Percentiles rank a stretch among this genome's conserved stretches.
Conservation (phyloP, 208 protist genomes). For the Leishmania braziliensis region DNA sequence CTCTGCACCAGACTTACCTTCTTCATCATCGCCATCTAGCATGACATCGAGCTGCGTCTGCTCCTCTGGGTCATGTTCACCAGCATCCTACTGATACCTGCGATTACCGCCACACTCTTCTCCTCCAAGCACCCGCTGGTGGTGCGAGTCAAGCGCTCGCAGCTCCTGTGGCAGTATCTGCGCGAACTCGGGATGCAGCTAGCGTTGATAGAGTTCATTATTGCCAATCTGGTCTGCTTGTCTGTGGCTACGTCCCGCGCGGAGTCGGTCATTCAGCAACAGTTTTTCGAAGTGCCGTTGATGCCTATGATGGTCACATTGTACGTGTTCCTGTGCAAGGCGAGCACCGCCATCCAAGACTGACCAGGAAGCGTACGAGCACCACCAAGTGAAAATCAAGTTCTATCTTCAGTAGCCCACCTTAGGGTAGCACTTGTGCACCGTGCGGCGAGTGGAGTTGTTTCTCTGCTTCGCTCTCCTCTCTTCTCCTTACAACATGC, state of each 20-base stretch:
- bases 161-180: constrained; percentile 45
- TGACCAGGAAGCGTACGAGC: constrained; percentile 55
- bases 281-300: constrained; percentile 25
- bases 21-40: constrained; percentile 93
- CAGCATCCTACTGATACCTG: constrained; percentile 58
- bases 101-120: constrained; percentile 52
- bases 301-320: constrained; percentile 22
- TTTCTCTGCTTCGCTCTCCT: no score
- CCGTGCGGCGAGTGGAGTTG: background rate
- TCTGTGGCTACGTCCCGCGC: constrained; percentile 37
- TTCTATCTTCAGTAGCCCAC: constrained; percentile 26
- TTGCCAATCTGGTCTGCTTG: constrained; percentile 81
- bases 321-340: constrained; percentile 51
- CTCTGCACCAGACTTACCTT: constrained; percentile 89
- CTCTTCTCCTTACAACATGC: no score
- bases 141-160: constrained; percentile 22
- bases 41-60: constrained; percentile 83
- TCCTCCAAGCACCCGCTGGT: constrained; percentile 28
- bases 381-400: constrained; percentile 35
- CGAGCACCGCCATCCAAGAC: constrained; percentile 54
- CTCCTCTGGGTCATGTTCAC: constrained; percentile 77
- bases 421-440: background rate
- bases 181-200: constrained; percentile 40
- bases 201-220: constrained; percentile 52
- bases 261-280: constrained; percentile 8